Base-by-base conservation (phyloP, 371 early-diverging fungal genomes). In the Syncephalastrum sp. region DNA sequence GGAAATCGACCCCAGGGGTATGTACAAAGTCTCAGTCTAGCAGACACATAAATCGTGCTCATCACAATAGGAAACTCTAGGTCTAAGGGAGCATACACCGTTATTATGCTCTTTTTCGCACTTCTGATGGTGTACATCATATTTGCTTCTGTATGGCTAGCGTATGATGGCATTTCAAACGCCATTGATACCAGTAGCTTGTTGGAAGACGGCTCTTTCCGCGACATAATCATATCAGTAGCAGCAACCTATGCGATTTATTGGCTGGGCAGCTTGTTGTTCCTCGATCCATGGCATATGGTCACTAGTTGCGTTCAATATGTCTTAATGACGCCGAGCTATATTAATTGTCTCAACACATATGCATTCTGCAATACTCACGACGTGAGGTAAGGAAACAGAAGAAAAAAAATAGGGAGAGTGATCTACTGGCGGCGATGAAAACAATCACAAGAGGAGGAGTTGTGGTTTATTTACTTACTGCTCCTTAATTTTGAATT, bases 261-360 rank as follows among this genome's bases (percentile, higher is more conserved):
- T 74, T 59, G 93, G 16, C 14, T 95, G 16, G 59, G 88, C 1
- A 83, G 86, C 17, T 45, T 93, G 38, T 53, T 94, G 54, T 89
- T 90, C 68, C 65, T 92, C 19, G 96, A 97, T 68, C 94, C 95
- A 14, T 94, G 92, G 94, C 98, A 98, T 68, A 93, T 96, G 93
- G 63, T 98, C 46, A 94, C 93, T 3, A 88, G 86, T 41, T 86
- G 93, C 51, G 4, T 91, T 21, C 94, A 93, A 70, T 96, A 97
- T 69, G 68, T 93, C 59, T 73, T 92, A 59, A 71, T 96, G 67
- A 67, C 93, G 62, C 96, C 96, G 10, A 82, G 78, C 13, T 87
- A 85, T 46, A 78, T 93, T 57, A 96, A 96, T 72, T 89, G 96
- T 47, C 68, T 96, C 54, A 94, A 85, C 75, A 92, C 94, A 2